Conservation (phyloP, 140 eudicot genomes). For the Stevia rebaudiana region DNA sequence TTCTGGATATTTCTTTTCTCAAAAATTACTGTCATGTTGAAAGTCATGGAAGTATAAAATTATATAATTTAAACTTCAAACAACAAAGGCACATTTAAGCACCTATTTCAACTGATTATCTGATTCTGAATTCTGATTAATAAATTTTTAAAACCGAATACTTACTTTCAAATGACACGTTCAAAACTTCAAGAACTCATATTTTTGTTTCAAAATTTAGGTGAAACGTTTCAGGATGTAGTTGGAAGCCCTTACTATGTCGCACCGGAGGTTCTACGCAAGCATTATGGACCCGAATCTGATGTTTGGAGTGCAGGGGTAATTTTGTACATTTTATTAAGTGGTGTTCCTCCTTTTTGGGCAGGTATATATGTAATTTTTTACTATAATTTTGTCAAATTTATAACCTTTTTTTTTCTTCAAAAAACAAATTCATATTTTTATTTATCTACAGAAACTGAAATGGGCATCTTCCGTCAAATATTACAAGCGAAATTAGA, state of each 20-base stretch:
- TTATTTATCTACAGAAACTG: constrained; percentile 54
- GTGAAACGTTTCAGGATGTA: constrained; percentile 66
- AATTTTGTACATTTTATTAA: constrained; percentile 68
- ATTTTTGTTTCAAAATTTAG: constrained; percentile 18
- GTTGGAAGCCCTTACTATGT: constrained; percentile 90
- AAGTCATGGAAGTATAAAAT: no score
- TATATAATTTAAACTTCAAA: not conserved
- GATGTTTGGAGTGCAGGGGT: constrained; percentile 97
- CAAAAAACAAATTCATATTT: not conserved
- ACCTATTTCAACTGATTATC: not conserved
- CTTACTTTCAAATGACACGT: not conserved
- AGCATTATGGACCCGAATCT: constrained; percentile 82
- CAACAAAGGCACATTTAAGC: not conserved
- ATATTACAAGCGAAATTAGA: constrained; percentile 68
- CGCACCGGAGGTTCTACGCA: constrained; percentile 82
- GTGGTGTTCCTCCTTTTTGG: constrained; percentile 92
- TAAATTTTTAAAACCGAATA: not conserved
- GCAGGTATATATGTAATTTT: constrained; percentile 45
- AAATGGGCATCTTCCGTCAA: constrained; percentile 82
- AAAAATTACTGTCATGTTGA: not conserved
- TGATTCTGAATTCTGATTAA: not conserved
- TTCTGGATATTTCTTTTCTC: not conserved
- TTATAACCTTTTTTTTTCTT: constrained; percentile 4
- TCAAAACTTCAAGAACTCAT: not conserved
- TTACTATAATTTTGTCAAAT: not conserved